These are phyloP conservation scores for Brassica juncea DNA, from an alignment of 345 rosid genomes.

Conservation along the genomic window DNA sequence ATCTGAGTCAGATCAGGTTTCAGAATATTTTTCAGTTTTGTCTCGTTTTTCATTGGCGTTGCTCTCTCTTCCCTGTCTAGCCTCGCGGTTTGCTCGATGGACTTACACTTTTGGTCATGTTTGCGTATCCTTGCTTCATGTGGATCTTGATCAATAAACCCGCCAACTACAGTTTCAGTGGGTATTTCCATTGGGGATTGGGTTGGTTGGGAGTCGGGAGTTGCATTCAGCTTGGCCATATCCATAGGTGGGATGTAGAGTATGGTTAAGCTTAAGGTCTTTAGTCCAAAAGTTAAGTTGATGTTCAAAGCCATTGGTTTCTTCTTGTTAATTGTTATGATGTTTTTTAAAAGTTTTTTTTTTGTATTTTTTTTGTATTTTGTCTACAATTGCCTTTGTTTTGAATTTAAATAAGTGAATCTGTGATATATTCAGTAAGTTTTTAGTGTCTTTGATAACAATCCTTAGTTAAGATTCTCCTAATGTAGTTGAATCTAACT, in stretches of 20 bases:
- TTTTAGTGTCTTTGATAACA: background rate
- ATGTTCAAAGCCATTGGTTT: background rate
- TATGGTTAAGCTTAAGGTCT: slow-evolving; percentile 85
- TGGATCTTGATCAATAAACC: slow-evolving; percentile 91
- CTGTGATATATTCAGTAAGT: slow-evolving; percentile 27
- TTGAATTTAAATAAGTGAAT: slow-evolving; percentile 10
- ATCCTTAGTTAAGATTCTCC: background rate
- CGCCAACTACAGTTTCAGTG: slow-evolving; percentile 78
- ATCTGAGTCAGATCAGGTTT: slow-evolving; percentile 94
- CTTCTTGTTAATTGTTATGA: background rate
- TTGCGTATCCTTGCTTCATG: slow-evolving; percentile 98
- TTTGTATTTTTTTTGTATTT: slow-evolving; percentile 13
- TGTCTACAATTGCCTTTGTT: slow-evolving; percentile 20
- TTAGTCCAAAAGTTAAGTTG: slow-evolving; percentile 53
- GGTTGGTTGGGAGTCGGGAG: slow-evolving; percentile 91
- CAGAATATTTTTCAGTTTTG: slow-evolving; percentile 79
- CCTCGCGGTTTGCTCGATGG: slow-evolving; percentile 92
- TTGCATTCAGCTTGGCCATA: slow-evolving; percentile 86
- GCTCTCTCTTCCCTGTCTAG: slow-evolving; percentile 94
- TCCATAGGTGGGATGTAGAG: slow-evolving; percentile 95
- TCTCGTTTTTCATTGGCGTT: slow-evolving; percentile 79
- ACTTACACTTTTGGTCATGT: slow-evolving; percentile 86
- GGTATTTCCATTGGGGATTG: slow-evolving; percentile 91
- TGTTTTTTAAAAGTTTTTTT: background rate
- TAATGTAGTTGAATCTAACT: background rate